These are phyloP conservation scores for Mallotus japonicus DNA, from an alignment of 441 rosid genomes.

Conservation along the genomic window DNA sequence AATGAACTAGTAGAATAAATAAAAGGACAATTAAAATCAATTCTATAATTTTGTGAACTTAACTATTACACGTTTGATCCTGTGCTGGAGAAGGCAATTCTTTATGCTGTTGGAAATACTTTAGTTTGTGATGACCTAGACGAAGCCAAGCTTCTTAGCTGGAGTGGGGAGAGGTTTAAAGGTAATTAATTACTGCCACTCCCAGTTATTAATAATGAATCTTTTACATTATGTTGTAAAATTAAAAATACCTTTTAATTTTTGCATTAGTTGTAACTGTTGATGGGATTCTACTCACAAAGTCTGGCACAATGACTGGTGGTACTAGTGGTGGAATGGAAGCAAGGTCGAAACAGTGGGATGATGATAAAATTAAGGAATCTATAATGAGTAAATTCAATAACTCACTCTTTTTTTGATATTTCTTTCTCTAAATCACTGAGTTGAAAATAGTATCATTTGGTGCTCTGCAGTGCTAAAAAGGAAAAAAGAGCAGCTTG, in stretches of 20 bases:
- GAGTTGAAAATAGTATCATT: conserved; percentile 25
- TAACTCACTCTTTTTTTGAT: conserved; percentile 1
- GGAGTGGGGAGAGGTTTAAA: conserved; percentile 95
- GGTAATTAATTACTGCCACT: conserved; percentile 40
- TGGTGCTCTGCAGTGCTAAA: conserved; percentile 54
- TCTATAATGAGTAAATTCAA: conserved; percentile 29
- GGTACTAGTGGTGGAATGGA: conserved; percentile 99
- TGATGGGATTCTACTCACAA: conserved; percentile 92
- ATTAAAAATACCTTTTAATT: not conserved
- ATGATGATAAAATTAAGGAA: conserved; percentile 97
- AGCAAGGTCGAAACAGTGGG: conserved; percentile 98
- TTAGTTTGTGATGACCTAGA: conserved; percentile 95
- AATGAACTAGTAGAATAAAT: conserved; percentile 1
- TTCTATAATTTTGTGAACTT: conserved; percentile 43
- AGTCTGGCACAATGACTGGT: conserved; percentile 99
- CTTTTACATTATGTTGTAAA: conserved; percentile 18
- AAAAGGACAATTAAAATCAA: not conserved
- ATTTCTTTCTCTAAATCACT: conserved; percentile 1
- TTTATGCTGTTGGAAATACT: conserved; percentile 97
- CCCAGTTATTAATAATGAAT: conserved; percentile 19
- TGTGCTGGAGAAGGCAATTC: conserved; percentile 85
- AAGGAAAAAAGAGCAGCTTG: conserved; percentile 75
- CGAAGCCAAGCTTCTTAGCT: conserved; percentile 93
- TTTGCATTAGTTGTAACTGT: conserved; percentile 79
- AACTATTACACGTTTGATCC: conserved; percentile 85